Percentiles rank a stretch among this genome's conserved stretches.
Conservation (phyloP, 1,139 yeast genomes). For the Hyphopichia buzzinii region DNA sequence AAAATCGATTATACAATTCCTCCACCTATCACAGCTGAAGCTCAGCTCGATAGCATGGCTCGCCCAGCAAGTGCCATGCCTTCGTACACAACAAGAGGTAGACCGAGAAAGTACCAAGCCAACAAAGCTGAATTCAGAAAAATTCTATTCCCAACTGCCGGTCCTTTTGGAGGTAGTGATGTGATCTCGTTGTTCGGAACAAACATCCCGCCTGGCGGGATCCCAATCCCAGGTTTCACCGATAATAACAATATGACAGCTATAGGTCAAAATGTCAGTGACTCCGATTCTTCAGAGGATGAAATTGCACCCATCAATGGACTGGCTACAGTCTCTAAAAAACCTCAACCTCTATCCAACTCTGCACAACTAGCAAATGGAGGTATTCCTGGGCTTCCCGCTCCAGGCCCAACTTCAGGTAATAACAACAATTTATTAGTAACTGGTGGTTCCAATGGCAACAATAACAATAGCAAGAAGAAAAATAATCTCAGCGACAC, state of each 20-base stretch:
- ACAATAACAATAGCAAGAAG: conserved; percentile 32
- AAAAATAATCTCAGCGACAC: conserved; percentile 82
- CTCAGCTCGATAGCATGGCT: conserved; percentile 19
- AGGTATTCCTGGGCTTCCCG: conserved; percentile 14
- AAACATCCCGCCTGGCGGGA: conserved; percentile 54
- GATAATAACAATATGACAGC: conserved; percentile 39
- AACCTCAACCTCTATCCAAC: conserved; percentile 16
- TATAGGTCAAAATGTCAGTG: conserved; percentile 48
- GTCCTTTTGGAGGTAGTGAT: conserved; percentile 95
- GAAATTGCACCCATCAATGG: conserved; percentile 44
- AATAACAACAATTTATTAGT: conserved; percentile 28
- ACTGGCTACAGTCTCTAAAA: conserved; percentile 31
- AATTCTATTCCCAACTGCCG: conserved; percentile 88
- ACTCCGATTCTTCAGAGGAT: conserved; percentile 76
- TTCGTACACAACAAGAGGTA: conserved; percentile 13
- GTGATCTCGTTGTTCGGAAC: conserved; percentile 73
- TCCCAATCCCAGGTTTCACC: conserved; percentile 39
- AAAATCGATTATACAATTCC: conserved; percentile 79
- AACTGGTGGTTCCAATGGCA: conserved; percentile 38
- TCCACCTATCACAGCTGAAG: conserved; percentile 67
- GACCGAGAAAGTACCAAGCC: conserved; percentile 31
- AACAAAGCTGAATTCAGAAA: conserved; percentile 50
- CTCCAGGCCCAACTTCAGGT: conserved; percentile 1
- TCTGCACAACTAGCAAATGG: conserved; percentile 12
- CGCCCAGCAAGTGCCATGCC: conserved; percentile 14